A percentile compares a stretch with the other conserved stretches of the same genome.
These are phyloP conservation scores for Aspergillus pseudonomiae DNA, from an alignment of 2,329 filamentous ascomycete genomes.

Conservation along the genomic window DNA sequence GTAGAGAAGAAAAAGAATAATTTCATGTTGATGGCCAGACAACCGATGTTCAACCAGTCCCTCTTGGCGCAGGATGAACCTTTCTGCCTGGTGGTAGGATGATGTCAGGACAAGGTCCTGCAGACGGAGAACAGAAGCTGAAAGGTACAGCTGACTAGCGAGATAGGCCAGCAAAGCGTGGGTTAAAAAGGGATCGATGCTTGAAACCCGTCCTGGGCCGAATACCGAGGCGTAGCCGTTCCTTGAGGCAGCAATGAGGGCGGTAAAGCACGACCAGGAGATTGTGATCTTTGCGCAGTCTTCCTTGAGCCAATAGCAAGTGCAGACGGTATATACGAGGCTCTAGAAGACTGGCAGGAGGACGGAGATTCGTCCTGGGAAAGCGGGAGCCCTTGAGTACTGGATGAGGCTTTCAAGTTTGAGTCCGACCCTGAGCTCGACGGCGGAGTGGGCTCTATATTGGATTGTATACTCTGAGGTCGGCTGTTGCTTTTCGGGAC, in stretches of 20 bases:
- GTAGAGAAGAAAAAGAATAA: background rate
- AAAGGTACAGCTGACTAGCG: too few species aligned
- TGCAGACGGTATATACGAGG: background rate
- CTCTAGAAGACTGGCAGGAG: background rate
- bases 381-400: background rate
- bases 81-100: too few species aligned
- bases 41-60: too few species aligned
- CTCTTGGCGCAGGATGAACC: too few species aligned
- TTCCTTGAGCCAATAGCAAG: background rate
- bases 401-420: background rate
- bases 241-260: background rate
- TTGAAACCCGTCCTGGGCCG: background rate
- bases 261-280: background rate
- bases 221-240: constrained; percentile 1
- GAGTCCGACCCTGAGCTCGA: background rate
- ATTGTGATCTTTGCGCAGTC: background rate
- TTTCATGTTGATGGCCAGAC: background rate
- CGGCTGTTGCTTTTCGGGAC: background rate
- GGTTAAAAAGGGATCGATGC: background rate
- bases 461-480: background rate
- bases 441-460: background rate
- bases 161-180: background rate
- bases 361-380: background rate
- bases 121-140: too few species aligned
- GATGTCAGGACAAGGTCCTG: too few species aligned